These are phyloP conservation scores for Fusarium redolens DNA, from an alignment of 2,329 filamentous ascomycete species.

Conservation along the genomic window DNA sequence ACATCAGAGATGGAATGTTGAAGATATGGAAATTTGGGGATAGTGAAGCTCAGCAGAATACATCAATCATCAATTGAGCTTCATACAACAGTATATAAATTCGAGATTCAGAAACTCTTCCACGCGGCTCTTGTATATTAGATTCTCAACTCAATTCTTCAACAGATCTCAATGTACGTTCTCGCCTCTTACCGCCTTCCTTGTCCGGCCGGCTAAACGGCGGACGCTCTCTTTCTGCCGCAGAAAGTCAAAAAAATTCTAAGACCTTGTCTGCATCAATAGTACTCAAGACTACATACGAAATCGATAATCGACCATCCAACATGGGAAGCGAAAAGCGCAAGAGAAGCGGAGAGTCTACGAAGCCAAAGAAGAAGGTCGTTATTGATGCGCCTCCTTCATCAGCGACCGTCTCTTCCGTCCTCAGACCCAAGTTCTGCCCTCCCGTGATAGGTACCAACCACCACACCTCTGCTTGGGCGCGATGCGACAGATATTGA, in stretches of 20 bases:
- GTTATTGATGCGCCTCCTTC: constrained; percentile 55
- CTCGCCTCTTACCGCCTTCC: constrained; percentile 35
- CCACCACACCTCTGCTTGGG: neutral
- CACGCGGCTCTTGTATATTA: neutral
- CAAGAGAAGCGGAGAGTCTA: constrained; percentile 60
- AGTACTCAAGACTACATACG: constrained; percentile 4
- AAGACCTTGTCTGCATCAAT: constrained; percentile 35
- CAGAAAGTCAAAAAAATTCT: constrained; percentile 41
- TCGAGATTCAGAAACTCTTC: neutral
- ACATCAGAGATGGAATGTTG: neutral
- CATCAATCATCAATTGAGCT: neutral
- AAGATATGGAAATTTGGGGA: neutral
- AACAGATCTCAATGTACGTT: neutral
- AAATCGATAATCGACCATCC: constrained; percentile 17
- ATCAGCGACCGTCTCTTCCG: constrained; percentile 59
- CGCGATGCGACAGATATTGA: constrained; percentile 4
- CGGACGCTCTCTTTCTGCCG: constrained; percentile 43
- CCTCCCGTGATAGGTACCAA: constrained; percentile 65
- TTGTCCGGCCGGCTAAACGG: constrained; percentile 38
- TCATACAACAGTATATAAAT: neutral
- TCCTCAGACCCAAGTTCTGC: constrained; percentile 58
- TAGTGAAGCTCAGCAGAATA: neutral
- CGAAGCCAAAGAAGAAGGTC: constrained; percentile 64
- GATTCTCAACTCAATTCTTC: neutral
- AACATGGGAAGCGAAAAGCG: constrained; percentile 59